Conservation (phyloP, 2,329 filamentous ascomycete genomes). For the Magnaporthales sp. region DNA sequence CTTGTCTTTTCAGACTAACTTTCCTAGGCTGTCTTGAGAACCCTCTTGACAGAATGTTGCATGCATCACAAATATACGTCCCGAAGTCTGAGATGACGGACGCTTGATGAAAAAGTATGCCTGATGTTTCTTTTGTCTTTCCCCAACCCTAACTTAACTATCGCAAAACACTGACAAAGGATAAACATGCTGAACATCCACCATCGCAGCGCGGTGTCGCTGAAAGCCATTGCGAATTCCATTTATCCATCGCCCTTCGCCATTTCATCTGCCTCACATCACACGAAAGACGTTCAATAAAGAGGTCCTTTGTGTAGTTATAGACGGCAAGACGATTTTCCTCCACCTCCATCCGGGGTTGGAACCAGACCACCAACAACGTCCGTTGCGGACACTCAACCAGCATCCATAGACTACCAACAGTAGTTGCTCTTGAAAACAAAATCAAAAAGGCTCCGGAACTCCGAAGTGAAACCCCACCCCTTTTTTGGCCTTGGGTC, state of each 20-base stretch:
- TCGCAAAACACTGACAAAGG: not conserved
- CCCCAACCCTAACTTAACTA: not conserved
- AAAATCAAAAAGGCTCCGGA: constrained; percentile 1
- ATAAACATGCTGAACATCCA: not conserved
- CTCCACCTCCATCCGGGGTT: not conserved
- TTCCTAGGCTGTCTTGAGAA: too few species aligned
- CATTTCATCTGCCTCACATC: not conserved
- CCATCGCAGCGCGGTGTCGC: not conserved
- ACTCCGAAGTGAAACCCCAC: not conserved
- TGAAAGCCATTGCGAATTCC: not conserved
- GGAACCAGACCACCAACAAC: not conserved
- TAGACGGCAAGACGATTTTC: not conserved
- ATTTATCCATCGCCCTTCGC: not conserved
- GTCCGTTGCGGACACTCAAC: not conserved
- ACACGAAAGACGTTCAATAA: not conserved
- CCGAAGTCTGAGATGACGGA: not conserved
- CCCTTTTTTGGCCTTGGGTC: not conserved
- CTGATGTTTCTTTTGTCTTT: constrained; percentile 1
- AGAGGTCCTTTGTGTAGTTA: not conserved
- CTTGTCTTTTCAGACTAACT: too few species aligned
- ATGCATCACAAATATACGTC: not conserved
- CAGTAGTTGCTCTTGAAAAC: not conserved
- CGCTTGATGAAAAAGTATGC: not conserved
- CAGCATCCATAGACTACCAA: not conserved
- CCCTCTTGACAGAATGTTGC: too few species aligned